phyloP scores from a whole-genome alignment of 83 land plant genomes.

The Picea abies region DNA sequence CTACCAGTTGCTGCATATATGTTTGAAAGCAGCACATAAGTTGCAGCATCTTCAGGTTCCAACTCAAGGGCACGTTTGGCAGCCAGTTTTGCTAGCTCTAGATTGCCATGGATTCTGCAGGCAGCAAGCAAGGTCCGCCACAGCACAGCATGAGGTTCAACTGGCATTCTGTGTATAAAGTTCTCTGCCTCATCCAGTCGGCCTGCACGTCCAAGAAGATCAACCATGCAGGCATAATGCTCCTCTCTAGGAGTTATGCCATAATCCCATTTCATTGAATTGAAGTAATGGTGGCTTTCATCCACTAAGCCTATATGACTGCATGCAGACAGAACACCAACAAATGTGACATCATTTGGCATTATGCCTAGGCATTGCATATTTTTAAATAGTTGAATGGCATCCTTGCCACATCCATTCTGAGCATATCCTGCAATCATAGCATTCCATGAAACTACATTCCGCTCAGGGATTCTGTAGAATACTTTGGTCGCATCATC shows the following conservation, averaged over 20 bases:
- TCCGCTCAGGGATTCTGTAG: not conserved
- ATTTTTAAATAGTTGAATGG: not conserved
- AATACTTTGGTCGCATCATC: not conserved
- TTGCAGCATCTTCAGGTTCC: not conserved
- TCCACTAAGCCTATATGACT: not conserved
- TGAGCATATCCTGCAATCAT: conserved; percentile 1
- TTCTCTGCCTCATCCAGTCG: not conserved
- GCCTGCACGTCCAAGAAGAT: conserved; percentile 8
- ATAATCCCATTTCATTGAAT: not conserved
- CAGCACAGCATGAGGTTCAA: not conserved
- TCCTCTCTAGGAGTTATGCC: not conserved
- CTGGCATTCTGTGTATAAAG: not conserved
- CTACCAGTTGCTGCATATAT: conserved; percentile 23
- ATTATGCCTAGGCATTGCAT: not conserved
- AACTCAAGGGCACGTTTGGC: not conserved
- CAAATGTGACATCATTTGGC: not conserved
- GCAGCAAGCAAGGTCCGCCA: conserved; percentile 2
- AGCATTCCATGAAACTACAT: not conserved
- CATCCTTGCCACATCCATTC: conserved; percentile 2
- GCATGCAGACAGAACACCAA: conserved; percentile 4
- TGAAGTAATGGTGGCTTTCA: not conserved
- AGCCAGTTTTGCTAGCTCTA: too few species aligned
- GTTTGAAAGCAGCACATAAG: not conserved
- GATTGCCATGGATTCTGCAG: not conserved
- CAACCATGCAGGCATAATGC: conserved; percentile 6